Base-by-base conservation (phyloP, 1,284 basidiomycete species). In the Fistulinella cinereoalba region DNA sequence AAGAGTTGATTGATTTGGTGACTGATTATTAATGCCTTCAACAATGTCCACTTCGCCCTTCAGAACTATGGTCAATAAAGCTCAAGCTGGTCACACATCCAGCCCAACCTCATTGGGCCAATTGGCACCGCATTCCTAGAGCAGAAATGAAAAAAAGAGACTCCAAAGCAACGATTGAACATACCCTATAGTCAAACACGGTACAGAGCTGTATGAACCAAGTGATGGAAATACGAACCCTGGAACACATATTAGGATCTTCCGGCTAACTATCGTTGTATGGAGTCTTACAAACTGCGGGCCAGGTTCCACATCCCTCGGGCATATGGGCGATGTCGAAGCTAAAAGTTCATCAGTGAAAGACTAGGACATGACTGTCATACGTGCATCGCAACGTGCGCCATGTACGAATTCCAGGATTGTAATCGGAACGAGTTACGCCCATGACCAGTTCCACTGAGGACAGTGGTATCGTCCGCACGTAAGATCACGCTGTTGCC, bases 21-120 rank as follows among this genome's bases (percentile, higher is more conserved):
- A 60, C 53, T 73, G 66, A 53, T 77, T 74, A 55, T 86, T 84
- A 24, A 84, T 77, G 15, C 78, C 83, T 64, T 88, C 85, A 27
- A 86, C 49, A 43, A 86, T 82, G 60, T 86, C 84, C 28, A 85
- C 71, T 61, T 86, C 79, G 1, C 80, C 58, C 59, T 64, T 28
- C 5, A 23, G 11, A 19, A n/a, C 3, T 33, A 8, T 19, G 3
- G 32, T 51, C 28, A 1, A 37, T 25, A 1, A 18, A 4, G 22
- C 18, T 27, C 18, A 28, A 3, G 4, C 5, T 18, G 15, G 9
- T 28, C 27, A 28, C 27, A n/a, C n/a, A n/a, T n/a, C n/a, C n/a
- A n/a, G n/a, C n/a, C n/a, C n/a, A n/a, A n/a, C n/a, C n/a, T n/a
- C n/a, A n/a, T n/a, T 28, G 10, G 27, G 27, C 27, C 27, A 6